A percentile compares a stretch with the other conserved stretches of the same genome.
phyloP scores from a whole-genome alignment of 1,284 basidiomycete genomes.

The Inonotus obliquus region DNA sequence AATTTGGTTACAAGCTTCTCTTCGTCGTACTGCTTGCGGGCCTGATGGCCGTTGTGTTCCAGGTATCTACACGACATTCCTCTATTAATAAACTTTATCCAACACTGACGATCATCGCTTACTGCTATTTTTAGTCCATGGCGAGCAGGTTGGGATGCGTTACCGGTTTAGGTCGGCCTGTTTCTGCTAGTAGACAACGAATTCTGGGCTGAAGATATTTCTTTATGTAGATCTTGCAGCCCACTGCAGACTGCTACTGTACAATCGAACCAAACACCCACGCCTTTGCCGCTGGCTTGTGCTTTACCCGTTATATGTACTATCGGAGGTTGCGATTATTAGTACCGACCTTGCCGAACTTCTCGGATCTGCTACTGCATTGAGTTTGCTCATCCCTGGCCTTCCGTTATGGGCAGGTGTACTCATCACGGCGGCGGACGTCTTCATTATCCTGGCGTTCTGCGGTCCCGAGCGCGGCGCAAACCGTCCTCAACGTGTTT shows the following conservation, averaged over 20 bases:
- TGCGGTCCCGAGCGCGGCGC: conserved; percentile 44
- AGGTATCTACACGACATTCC: conserved; percentile 38
- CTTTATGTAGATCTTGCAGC: conserved; percentile 55
- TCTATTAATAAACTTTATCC: neutral
- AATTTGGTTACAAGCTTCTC: conserved; percentile 80
- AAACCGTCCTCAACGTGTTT: conserved; percentile 53
- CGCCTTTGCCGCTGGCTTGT: conserved; percentile 59
- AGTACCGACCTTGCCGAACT: conserved; percentile 76
- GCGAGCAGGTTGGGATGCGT: conserved; percentile 64
- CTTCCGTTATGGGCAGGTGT: conserved; percentile 81
- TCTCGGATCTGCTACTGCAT: conserved; percentile 73
- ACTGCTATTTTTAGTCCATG: conserved; percentile 38
- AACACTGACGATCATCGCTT: conserved; percentile 10
- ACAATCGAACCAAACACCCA: conserved; percentile 60
- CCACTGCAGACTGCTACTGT: conserved; percentile 67
- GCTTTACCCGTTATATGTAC: conserved; percentile 63
- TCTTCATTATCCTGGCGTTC: conserved; percentile 69
- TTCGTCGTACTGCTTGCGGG: conserved; percentile 85
- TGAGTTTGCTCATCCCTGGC: conserved; percentile 78
- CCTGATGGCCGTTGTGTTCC: conserved; percentile 74
- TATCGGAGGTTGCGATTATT: conserved; percentile 80
- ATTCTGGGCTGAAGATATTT: neutral
- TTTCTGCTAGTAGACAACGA: neutral
- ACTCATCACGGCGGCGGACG: conserved; percentile 80
- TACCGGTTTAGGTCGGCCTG: conserved; percentile 56